A percentile compares a stretch with the other conserved stretches of the same genome.
Evolutionary conservation across 805 yeast species (phyloP).

Genomic region (Kockiozyma suomiensis): DNA sequence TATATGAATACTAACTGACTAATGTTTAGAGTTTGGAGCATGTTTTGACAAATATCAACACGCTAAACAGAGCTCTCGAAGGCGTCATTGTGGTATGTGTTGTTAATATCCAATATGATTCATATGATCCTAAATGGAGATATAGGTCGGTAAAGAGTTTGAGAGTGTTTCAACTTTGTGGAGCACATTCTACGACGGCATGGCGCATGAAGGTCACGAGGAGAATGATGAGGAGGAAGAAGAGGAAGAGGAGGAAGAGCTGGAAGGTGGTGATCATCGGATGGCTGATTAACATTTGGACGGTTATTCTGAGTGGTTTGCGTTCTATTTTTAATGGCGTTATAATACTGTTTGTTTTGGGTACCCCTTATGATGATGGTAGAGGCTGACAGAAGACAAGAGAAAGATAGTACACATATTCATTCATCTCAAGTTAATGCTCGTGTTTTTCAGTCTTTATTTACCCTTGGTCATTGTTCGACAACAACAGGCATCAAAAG

Average conservation of each 20-base stretch:
- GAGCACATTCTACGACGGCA: conserved; percentile 64
- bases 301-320: not conserved
- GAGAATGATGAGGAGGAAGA: conserved; percentile 20
- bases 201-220: conserved; percentile 24
- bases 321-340: not conserved
- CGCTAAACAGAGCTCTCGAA: conserved; percentile 67
- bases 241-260: conserved; percentile 13
- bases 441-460: too few species aligned
- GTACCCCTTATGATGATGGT: too few species aligned
- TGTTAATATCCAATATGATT: not conserved
- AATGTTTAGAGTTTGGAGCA: conserved; percentile 53
- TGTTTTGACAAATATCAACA: conserved; percentile 63
- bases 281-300: not conserved
- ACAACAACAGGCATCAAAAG: too few species aligned
- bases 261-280: not conserved
- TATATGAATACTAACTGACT: not conserved
- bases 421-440: too few species aligned
- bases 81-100: conserved; percentile 57
- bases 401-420: too few species aligned
- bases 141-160: conserved; percentile 65
- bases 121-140: not conserved
- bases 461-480: too few species aligned
- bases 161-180: conserved; percentile 71
- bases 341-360: not conserved
- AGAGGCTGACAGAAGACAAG: too few species aligned